Percentiles rank a stretch among this genome's conserved stretches.
These are phyloP conservation scores for Parmelia sp. DNA, from an alignment of 495 filamentous ascomycete species.

Conservation along the genomic window DNA sequence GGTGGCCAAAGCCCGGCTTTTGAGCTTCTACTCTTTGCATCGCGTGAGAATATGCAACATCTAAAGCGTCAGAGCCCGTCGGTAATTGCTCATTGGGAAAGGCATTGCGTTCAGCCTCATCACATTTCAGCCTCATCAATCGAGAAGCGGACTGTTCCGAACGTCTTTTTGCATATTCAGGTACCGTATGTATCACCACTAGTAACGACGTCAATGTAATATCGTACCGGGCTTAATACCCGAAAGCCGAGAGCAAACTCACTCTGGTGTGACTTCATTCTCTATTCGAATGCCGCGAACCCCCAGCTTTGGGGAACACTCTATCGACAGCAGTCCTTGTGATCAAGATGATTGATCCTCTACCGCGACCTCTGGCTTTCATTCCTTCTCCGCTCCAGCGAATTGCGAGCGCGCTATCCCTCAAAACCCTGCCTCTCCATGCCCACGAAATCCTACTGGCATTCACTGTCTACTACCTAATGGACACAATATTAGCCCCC, in stretches of 20 bases:
- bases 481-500: constrained; percentile 67
- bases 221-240: no score
- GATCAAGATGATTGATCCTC: constrained; percentile 61
- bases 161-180: no score
- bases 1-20: not conserved
- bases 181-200: no score
- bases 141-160: no score
- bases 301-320: not conserved
- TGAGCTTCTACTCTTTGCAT: constrained; percentile 24
- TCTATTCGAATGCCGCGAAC: no score
- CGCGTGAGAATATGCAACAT: constrained; percentile 24
- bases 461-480: constrained; percentile 66
- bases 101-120: not conserved
- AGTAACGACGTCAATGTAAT: no score
- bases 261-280: not conserved
- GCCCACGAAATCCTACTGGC: constrained; percentile 76
- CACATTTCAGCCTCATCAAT: no score
- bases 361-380: constrained; percentile 47
- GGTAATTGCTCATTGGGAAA: constrained; percentile 18
- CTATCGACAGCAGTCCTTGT: not conserved
- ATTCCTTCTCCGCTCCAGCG: constrained; percentile 35
- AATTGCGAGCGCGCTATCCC: constrained; percentile 43
- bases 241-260: no score
- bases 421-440: constrained; percentile 74
- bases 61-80: constrained; percentile 14